Percentiles rank a stretch among this genome's conserved stretches.
These are phyloP conservation scores for Dactylonectria estremocensis DNA, from an alignment of 2,329 filamentous ascomycete species.

Conservation along the genomic window DNA sequence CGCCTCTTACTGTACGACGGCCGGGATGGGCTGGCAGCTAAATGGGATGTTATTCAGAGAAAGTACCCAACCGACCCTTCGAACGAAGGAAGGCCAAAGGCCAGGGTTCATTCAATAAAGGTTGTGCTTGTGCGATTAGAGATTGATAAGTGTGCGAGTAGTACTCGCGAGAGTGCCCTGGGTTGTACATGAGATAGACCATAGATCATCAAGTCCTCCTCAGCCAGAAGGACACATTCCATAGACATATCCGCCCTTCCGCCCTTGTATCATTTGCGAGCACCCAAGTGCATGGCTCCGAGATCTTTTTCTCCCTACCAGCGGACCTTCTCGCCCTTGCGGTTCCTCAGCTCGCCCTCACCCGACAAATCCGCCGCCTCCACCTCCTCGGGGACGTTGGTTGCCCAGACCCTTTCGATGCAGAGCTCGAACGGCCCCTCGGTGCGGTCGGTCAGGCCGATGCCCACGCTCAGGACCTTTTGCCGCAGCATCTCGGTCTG, in stretches of 20 bases:
- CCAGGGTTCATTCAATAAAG: too few relatives aligned
- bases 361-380: constrained; percentile 37
- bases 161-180: too few relatives aligned
- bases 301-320: constrained; percentile 49
- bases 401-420: constrained; percentile 92
- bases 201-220: constrained; percentile 5
- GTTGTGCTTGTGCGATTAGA: too few relatives aligned
- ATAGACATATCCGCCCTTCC: constrained; percentile 21
- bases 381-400: constrained; percentile 67
- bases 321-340: constrained; percentile 55
- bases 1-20: too few relatives aligned
- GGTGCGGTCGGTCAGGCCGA: constrained; percentile 90
- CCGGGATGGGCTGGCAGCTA: too few relatives aligned
- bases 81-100: too few relatives aligned
- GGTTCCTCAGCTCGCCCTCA: constrained; percentile 54
- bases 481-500: constrained; percentile 91
- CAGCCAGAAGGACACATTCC: constrained; percentile 17
- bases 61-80: too few relatives aligned
- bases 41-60: too few relatives aligned
- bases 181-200: neutral
- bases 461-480: constrained; percentile 87
- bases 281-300: constrained; percentile 2
- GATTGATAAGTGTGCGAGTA: too few relatives aligned
- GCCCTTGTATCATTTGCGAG: constrained; percentile 5
- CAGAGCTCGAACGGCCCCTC: constrained; percentile 91